Conservation (phyloP, 345 rosid species). For the Melaleuca alternifolia region DNA sequence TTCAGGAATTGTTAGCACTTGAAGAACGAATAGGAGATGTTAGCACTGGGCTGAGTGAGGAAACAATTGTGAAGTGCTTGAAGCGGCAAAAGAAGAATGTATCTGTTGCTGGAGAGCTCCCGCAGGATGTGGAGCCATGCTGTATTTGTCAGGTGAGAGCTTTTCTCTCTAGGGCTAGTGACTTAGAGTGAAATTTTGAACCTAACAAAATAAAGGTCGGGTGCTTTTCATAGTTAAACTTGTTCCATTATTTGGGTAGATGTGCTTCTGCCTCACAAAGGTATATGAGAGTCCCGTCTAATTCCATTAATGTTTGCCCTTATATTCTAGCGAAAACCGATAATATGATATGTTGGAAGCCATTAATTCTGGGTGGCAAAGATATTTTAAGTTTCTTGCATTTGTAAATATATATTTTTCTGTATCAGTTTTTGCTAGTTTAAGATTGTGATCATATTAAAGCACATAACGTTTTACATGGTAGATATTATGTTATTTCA, state of each 20-base stretch:
- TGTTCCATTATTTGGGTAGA: not conserved
- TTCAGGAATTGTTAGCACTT: conserved; percentile 77
- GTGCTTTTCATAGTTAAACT: not conserved
- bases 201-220: not conserved
- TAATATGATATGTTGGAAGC: not conserved
- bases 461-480: not conserved
- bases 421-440: not conserved
- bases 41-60: conserved; percentile 75
- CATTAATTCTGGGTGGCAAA: not conserved
- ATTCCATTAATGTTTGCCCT: not conserved
- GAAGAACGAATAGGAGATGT: conserved; percentile 89
- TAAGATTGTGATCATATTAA: not conserved
- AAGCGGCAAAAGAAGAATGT: conserved; percentile 37
- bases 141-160: conserved; percentile 75
- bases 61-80: conserved; percentile 40
- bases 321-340: not conserved
- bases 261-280: not conserved
- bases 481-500: not conserved
- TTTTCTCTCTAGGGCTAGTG: not conserved
- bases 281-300: not conserved
- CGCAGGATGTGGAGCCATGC: conserved; percentile 62
- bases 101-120: conserved; percentile 7
- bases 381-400: not conserved
- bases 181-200: not conserved
- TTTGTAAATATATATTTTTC: not conserved